Conservation (phyloP, 116 monocot genomes). For the Papilionanthe hybrid region DNA sequence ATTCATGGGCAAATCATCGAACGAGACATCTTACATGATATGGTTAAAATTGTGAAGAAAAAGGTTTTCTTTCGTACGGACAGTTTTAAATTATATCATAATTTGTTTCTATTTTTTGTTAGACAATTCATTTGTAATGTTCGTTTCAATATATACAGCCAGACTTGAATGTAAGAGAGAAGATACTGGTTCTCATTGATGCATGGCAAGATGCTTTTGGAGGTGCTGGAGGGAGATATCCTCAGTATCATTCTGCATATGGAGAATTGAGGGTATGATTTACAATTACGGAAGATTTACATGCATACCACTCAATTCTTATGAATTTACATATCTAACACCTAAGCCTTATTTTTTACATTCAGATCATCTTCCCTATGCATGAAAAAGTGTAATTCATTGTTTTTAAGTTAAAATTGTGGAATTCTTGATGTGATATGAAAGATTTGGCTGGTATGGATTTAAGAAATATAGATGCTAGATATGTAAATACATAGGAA, state of each 20-base stretch:
- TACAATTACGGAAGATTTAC: not conserved
- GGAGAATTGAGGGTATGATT: slow-evolving; percentile 70
- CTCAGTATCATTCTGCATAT: slow-evolving; percentile 83
- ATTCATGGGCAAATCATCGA: slow-evolving; percentile 72
- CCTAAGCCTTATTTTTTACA: no score
- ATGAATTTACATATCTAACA: no score
- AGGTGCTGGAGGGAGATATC: slow-evolving; percentile 75
- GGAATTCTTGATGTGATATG: no score
- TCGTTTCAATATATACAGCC: slow-evolving; percentile 37
- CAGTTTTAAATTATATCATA: not conserved
- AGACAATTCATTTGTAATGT: slow-evolving; percentile 6
- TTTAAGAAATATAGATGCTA: no score
- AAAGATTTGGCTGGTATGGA: no score
- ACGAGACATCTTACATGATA: slow-evolving; percentile 86
- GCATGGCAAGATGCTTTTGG: slow-evolving; percentile 98
- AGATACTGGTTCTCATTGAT: slow-evolving; percentile 83
- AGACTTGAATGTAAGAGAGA: slow-evolving; percentile 88
- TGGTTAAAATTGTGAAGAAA: slow-evolving; percentile 95
- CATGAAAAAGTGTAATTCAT: no score
- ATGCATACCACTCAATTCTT: no score
- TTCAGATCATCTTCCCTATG: no score
- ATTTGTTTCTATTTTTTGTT: not conserved
- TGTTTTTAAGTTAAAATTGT: no score
- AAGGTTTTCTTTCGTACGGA: slow-evolving; percentile 35
- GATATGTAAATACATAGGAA: no score